phyloP scores from a whole-genome alignment of 805 yeast species.

The Saccharomycopsis sp. region DNA sequence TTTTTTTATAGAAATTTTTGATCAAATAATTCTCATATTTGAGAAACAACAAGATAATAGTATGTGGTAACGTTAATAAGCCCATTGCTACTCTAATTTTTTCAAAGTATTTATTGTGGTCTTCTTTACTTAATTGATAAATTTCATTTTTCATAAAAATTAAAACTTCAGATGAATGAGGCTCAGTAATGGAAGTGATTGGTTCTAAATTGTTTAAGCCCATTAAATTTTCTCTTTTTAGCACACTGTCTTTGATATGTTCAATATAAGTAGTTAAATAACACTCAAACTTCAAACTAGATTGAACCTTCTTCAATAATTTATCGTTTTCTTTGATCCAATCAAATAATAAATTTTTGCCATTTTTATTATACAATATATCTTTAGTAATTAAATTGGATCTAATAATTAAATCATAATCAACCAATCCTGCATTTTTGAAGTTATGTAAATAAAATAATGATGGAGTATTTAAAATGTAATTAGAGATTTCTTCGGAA shows the following conservation, averaged over 20 bases:
- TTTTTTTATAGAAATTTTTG: conserved; percentile 7
- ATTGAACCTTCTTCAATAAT: conserved; percentile 15
- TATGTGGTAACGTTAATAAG: conserved; percentile 12
- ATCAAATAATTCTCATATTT: conserved; percentile 15
- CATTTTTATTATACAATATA: conserved; percentile 4
- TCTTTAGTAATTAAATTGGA: conserved; percentile 13
- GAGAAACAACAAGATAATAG: conserved; percentile 10
- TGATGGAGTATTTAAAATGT: conserved; percentile 11
- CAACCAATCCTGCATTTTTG: conserved; percentile 2
- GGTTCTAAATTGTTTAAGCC: not conserved
- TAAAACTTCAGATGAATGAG: conserved; percentile 3
- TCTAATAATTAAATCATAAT: conserved; percentile 13
- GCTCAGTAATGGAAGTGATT: not conserved
- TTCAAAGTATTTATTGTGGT: conserved; percentile 11
- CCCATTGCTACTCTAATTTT: conserved; percentile 14
- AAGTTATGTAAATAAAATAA: conserved; percentile 7
- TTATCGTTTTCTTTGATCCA: conserved; percentile 18
- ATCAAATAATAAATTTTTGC: conserved; percentile 6
- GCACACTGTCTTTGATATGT: conserved; percentile 7
- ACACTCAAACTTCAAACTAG: conserved; percentile 15
- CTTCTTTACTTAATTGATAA: conserved; percentile 7
- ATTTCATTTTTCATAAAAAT: conserved; percentile 12
- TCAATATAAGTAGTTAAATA: conserved; percentile 8
- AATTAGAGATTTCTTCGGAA: conserved; percentile 1
- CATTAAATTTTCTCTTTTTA: not conserved